Base-by-base conservation (phyloP, 305 asterid genomes). In the Rubia occidens region DNA sequence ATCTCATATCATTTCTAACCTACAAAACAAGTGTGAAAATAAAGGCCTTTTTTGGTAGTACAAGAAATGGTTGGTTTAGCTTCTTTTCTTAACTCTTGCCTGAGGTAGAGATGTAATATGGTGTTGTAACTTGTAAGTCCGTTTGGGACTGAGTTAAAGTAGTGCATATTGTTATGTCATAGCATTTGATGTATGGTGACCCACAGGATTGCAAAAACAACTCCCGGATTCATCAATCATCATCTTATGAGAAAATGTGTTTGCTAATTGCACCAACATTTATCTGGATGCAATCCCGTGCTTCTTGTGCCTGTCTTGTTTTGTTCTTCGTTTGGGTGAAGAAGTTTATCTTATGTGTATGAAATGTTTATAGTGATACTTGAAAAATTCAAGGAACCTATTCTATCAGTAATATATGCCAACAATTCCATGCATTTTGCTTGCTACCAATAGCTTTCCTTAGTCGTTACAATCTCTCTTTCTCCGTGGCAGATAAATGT, bases 401-500 rank as follows among this genome's bases (percentile, higher is more conserved):
- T 54, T 71, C 26, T 59, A 51, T 24, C 17, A 37, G 15, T 47
- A 5, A 49, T 24, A 15, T 7, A 17, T 4, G 37, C 6, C 11
- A 10, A 18, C 15, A 20, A 53, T 71, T 40, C n/a, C 17, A 39
- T 42, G 18, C 18, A 15, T 26, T 55, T 37, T 24, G 17, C 4
- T 17, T 69, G 26, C 67, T 11, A 8, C 4, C 8, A 72, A 42
- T 66, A 58, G 65, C 35, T 65, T 64, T 69, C 60, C 60, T 76
- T 64, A 68, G 53, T 74, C 69, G 64, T 73, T 68, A 54, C 75
- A 8, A 40, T 51, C 55, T 71, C 72, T 71, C 69, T 59, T 69
- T 74, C 59, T 76, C 40, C n/a, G 35, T 70, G 60, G 45, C 88
- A 85, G 91, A 83, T 67, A 87, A 79, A 77, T 43, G 75, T 72